A percentile compares a stretch with the other conserved stretches of the same genome.
Conservation (phyloP, 2,329 filamentous ascomycete genomes). For the Beauveria rudraprayagi region DNA sequence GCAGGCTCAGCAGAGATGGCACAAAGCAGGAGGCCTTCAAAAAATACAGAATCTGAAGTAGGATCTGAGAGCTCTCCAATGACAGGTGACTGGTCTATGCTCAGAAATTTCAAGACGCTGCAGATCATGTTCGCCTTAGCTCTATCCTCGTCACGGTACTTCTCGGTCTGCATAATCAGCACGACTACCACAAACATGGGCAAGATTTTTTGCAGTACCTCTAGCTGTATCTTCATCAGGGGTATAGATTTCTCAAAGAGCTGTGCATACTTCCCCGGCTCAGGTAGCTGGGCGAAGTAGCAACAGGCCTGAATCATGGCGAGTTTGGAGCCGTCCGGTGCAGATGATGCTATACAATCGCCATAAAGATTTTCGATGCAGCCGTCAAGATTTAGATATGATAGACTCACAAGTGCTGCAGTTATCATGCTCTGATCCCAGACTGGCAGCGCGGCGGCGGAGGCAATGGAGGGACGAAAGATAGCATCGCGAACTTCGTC, state of each 20-base stretch:
- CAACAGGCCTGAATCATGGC: slow-evolving; percentile 55
- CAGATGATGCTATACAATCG: slow-evolving; percentile 46
- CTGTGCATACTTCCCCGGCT: slow-evolving; percentile 41
- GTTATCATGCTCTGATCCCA: slow-evolving; percentile 60
- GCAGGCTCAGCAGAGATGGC: slow-evolving; percentile 43
- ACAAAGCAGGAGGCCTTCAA: slow-evolving; percentile 46
- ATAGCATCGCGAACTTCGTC: slow-evolving; percentile 60
- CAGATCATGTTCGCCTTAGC: slow-evolving; percentile 17
- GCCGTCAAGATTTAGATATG: slow-evolving; percentile 52
- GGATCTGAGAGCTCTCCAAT: slow-evolving; percentile 23
- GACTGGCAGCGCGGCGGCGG: slow-evolving; percentile 36
- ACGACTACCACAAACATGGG: not conserved
- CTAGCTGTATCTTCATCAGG: slow-evolving; percentile 49
- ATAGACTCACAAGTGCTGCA: slow-evolving; percentile 56
- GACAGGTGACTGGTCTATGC: slow-evolving; percentile 36
- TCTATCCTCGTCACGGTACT: slow-evolving; percentile 12
- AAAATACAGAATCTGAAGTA: slow-evolving; percentile 24
- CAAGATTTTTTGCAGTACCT: slow-evolving; percentile 32
- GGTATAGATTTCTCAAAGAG: slow-evolving; percentile 48
- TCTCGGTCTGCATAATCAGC: slow-evolving; percentile 7
- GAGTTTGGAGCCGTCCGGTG: slow-evolving; percentile 53
- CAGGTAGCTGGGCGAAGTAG: slow-evolving; percentile 49
- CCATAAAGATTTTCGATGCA: slow-evolving; percentile 49
- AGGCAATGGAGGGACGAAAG: slow-evolving; percentile 42
- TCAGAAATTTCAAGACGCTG: slow-evolving; percentile 48